Conservation (phyloP, 2,329 filamentous ascomycete species). For the Aureobasidium melanogenum region DNA sequence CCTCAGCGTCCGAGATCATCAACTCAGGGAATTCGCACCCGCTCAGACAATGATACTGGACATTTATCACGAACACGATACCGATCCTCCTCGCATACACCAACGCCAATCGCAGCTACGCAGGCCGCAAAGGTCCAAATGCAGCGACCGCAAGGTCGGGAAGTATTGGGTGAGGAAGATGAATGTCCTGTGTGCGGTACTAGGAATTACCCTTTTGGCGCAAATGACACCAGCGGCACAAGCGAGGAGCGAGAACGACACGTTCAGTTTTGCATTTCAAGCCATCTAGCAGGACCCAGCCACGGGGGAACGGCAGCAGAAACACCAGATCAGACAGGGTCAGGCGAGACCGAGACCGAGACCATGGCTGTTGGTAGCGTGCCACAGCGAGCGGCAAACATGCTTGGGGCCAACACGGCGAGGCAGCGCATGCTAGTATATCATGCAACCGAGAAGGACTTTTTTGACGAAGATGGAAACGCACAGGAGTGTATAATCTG, state of each 20-base stretch:
- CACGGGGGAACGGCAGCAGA: constrained; percentile 8
- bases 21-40: background rate
- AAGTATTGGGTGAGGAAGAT: constrained; percentile 53
- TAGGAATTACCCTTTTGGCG: constrained; percentile 47
- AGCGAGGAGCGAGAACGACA: constrained; percentile 12
- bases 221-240: constrained; percentile 7
- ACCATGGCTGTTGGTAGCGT: background rate
- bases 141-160: background rate
- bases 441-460: constrained; percentile 55
- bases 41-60: constrained; percentile 6
- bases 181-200: constrained; percentile 69
- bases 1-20: background rate
- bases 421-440: constrained; percentile 42
- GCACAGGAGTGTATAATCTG: constrained; percentile 54
- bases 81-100: background rate
- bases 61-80: background rate
- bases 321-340: background rate
- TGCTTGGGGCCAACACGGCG: constrained; percentile 9
- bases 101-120: background rate
- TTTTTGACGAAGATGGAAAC: constrained; percentile 43
- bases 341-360: background rate
- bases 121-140: background rate
- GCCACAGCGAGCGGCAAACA: background rate
- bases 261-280: constrained; percentile 22
- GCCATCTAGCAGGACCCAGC: constrained; percentile 17